Evolutionary conservation across 345 rosid species (phyloP).

Genomic region (Citrus australasica): DNA sequence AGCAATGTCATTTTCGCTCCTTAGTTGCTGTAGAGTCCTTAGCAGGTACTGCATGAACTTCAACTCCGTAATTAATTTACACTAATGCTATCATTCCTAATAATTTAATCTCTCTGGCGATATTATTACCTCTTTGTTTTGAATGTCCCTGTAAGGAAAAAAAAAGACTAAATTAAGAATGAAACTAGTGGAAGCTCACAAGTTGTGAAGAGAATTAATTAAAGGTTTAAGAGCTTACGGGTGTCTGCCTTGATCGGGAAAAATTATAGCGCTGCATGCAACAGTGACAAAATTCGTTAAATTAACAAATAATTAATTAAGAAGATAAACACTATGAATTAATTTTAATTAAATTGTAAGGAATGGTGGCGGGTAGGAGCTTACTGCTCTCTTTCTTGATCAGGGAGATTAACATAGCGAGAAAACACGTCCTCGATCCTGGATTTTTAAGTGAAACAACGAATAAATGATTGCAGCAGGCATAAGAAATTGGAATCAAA

Average conservation of each 20-base stretch:
- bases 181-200: not conserved
- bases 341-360: not conserved
- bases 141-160: constrained; percentile 36
- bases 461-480: not conserved
- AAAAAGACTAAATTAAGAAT: not conserved
- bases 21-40: constrained; percentile 48
- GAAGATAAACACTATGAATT: not conserved
- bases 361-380: not conserved
- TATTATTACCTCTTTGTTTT: constrained; percentile 52
- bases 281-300: not conserved
- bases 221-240: constrained; percentile 20
- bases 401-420: constrained; percentile 56
- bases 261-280: constrained; percentile 44
- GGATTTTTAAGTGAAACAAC: not conserved
- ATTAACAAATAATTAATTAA: not conserved
- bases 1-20: constrained; percentile 52
- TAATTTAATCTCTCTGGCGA: not conserved
- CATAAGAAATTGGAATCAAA: not conserved
- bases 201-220: not conserved
- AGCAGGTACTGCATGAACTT: constrained; percentile 40
- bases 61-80: not conserved
- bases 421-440: constrained; percentile 72
- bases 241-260: constrained; percentile 35
- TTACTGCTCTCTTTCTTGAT: constrained; percentile 73
- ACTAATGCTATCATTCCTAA: not conserved